Percentiles rank a stretch among this genome's conserved stretches.
Evolutionary conservation across 2,329 filamentous ascomycete genomes (phyloP).

Genomic region (Ampelomyces quisqualis): DNA sequence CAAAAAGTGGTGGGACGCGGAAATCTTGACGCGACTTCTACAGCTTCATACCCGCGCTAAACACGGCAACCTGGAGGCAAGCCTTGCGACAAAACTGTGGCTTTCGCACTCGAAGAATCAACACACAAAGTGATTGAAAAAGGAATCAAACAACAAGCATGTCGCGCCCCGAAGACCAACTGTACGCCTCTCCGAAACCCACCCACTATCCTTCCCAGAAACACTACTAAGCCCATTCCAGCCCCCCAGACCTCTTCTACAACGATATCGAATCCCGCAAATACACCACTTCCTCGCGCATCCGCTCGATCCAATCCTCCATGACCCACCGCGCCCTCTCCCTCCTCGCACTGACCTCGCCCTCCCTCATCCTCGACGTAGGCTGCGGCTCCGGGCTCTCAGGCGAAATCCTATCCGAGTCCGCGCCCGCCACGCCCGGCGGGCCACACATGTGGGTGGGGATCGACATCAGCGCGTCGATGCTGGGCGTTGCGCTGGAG

Average conservation of each 20-base stretch:
- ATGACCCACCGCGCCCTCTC: constrained; percentile 95
- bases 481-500: constrained; percentile 93
- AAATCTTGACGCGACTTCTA: constrained; percentile 3
- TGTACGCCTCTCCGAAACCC: constrained; percentile 58
- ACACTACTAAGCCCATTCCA: constrained; percentile 44
- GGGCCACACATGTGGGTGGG: constrained; percentile 95
- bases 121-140: not conserved
- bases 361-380: constrained; percentile 91
- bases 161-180: constrained; percentile 94
- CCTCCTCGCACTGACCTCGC: constrained; percentile 75
- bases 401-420: constrained; percentile 84
- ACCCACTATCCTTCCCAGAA: constrained; percentile 8
- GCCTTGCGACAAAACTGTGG: not conserved
- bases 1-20: constrained; percentile 28
- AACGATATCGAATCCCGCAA: constrained; percentile 93
- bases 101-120: not conserved
- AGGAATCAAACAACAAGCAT: constrained; percentile 57
- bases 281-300: constrained; percentile 94
- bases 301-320: constrained; percentile 88
- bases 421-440: constrained; percentile 61
- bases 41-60: not conserved
- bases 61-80: constrained; percentile 1
- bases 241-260: constrained; percentile 95
- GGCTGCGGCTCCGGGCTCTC: constrained; percentile 94
- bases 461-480: constrained; percentile 92